A percentile compares a stretch with the other conserved stretches of the same genome.
These are phyloP conservation scores for Linnemannia exigua DNA, from an alignment of 192 early-diverging fungal genomes.

Conservation along the genomic window DNA sequence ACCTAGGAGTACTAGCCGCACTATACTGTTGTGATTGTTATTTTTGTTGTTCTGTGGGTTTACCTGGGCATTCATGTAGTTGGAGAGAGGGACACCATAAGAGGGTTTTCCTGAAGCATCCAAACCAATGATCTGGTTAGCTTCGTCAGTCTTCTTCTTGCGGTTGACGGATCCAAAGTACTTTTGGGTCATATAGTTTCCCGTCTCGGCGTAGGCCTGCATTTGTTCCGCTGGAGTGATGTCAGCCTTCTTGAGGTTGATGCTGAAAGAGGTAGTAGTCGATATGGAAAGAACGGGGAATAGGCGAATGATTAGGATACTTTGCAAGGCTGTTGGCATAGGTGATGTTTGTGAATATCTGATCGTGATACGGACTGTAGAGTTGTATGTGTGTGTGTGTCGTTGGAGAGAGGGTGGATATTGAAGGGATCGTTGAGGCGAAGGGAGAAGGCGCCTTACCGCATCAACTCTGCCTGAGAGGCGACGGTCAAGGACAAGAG, in stretches of 20 bases:
- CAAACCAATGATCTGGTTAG: conserved; percentile 58
- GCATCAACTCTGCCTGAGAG: conserved; percentile 26
- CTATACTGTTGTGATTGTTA: background rate
- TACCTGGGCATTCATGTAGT: conserved; percentile 95
- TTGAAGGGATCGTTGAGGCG: background rate
- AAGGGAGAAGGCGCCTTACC: background rate
- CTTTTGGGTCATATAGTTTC: conserved; percentile 81
- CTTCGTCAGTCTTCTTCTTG: conserved; percentile 51
- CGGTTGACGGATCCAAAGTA: conserved; percentile 71
- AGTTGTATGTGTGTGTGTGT: background rate
- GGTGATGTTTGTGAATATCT: background rate
- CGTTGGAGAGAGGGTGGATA: background rate
- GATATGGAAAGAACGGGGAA: background rate
- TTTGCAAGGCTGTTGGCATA: background rate
- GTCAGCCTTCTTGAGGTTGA: conserved; percentile 75
- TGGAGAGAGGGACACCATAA: conserved; percentile 85
- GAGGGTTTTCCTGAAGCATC: conserved; percentile 68
- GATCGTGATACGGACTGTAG: background rate
- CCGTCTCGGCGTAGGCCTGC: conserved; percentile 73
- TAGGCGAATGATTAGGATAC: background rate
- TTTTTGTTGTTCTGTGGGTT: background rate
- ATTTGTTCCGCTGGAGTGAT: conserved; percentile 74
- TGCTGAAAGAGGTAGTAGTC: conserved; percentile 28
- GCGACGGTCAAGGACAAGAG: conserved; percentile 28
- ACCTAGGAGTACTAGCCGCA: background rate